phyloP scores from a whole-genome alignment of 208 protist species.

The Vickermania spadyakhi region DNA sequence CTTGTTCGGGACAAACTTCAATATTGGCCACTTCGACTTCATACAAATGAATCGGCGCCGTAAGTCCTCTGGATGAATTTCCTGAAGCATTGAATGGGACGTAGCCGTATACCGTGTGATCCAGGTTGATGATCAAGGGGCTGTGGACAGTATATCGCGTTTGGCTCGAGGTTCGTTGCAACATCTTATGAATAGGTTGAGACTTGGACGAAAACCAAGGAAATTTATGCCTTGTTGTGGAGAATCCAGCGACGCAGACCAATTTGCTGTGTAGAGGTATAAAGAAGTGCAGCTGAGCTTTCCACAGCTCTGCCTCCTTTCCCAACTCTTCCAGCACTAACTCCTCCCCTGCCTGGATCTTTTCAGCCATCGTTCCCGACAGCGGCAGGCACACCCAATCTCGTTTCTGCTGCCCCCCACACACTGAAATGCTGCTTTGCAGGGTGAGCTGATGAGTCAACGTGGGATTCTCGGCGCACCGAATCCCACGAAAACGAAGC shows the following conservation, averaged over 20 bases:
- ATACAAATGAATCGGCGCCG: background rate
- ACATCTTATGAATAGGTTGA: background rate
- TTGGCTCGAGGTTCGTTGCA: background rate
- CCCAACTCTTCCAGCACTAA: background rate
- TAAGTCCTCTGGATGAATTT: background rate
- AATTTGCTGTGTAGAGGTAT: background rate
- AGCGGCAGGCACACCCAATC: background rate
- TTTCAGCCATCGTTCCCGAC: background rate
- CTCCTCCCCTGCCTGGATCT: background rate
- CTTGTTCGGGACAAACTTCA: background rate
- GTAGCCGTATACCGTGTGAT: background rate
- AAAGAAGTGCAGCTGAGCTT: background rate
- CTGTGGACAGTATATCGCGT: background rate
- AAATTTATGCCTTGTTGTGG: background rate
- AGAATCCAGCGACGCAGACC: background rate
- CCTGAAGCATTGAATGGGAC: too few relatives aligned
- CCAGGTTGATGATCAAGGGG: background rate
- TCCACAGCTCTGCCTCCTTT: background rate
- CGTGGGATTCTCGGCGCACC: background rate
- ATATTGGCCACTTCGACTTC: constrained; percentile 3
- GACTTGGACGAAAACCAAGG: background rate
- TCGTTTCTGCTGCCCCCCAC: background rate
- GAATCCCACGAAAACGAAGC: background rate
- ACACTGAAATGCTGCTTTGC: background rate
- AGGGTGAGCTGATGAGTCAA: background rate